phyloP scores from a whole-genome alignment of 306 rosid species.

The Citrullus colocynthis region DNA sequence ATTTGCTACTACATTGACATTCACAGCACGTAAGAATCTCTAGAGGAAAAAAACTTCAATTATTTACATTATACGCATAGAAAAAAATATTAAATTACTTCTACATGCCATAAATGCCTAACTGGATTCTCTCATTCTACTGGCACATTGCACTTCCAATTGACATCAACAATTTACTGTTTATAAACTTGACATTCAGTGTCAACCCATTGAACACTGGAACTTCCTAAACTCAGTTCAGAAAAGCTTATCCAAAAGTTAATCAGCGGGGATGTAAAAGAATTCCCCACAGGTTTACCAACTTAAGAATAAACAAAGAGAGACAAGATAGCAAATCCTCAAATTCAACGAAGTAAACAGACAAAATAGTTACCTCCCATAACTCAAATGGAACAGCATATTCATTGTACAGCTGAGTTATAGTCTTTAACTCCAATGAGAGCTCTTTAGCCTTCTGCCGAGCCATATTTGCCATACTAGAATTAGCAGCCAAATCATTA shows the following conservation, averaged over 20 bases:
- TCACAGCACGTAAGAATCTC: no score
- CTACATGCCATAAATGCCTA: no score
- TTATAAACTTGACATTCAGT: not conserved
- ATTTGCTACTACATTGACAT: no score
- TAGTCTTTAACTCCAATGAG: conserved; percentile 66
- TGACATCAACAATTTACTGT: not conserved
- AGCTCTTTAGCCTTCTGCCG: conserved; percentile 66
- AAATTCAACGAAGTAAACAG: not conserved
- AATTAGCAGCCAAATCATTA: conserved; percentile 23
- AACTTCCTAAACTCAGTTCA: not conserved
- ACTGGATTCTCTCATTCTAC: not conserved
- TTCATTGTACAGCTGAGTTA: conserved; percentile 90
- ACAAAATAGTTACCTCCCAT: conserved; percentile 74
- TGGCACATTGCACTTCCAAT: not conserved
- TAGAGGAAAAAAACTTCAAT: no score
- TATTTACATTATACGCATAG: no score
- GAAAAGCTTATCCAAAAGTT: not conserved
- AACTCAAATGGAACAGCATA: conserved; percentile 91
- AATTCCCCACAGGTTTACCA: not conserved
- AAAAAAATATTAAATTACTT: no score
- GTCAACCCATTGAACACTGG: not conserved
- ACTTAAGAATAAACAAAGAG: not conserved
- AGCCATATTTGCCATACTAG: conserved; percentile 30
- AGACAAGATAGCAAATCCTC: not conserved
- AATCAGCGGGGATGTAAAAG: not conserved